Evolutionary conservation across 305 asterid genomes (phyloP), one percentile per base, ranked within the genome.

Genomic region (Fraxinus sp.): DNA sequence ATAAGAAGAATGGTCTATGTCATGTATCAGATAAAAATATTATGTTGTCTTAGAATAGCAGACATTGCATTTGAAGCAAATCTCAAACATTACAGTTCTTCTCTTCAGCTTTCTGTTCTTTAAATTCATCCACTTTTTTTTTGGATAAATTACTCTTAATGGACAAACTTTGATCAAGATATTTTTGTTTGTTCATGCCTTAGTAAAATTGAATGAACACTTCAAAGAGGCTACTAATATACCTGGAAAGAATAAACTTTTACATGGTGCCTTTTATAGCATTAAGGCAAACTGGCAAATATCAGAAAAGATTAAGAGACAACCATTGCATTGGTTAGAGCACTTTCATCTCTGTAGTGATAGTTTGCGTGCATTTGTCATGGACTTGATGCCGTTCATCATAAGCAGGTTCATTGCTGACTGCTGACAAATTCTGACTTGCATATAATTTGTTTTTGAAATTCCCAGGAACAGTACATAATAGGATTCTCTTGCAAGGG

Each of bases 381-480:
- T 14, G 86, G 80, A 71, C 24, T 28, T 28, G 79, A 43, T 82
- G 82, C 33, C 84, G 13, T 43, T 84, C 75, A 26, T 77, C 86
- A 80, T 81, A 20, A 43, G 57, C 59, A 77, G 79, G 41, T 83
- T 55, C 79, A 81, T 49, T 46, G 55, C 77, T 35, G 81, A 73
- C 55, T 68, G 41, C 62, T 55, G 81, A 84, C 55, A 41, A 26
- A 49, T 37, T 18, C 83, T 86, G 75, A 80, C 37, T 26, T 57
- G 14, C 41, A 2, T 26, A 49, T 77, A 46, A 77, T 77, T 28
- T 55, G 6, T 71, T 79, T 77, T 83, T 82, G 77, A 6, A 46
- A 81, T 81, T 84, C 76, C 77, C 80, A 94, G 99, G 92, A 88
- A 91, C 90, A 81, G 86, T 88, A 73, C 92, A 90, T 79, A 87